phyloP scores from a whole-genome alignment of 2,329 filamentous ascomycete species.

The Ophiostoma perfectum region DNA sequence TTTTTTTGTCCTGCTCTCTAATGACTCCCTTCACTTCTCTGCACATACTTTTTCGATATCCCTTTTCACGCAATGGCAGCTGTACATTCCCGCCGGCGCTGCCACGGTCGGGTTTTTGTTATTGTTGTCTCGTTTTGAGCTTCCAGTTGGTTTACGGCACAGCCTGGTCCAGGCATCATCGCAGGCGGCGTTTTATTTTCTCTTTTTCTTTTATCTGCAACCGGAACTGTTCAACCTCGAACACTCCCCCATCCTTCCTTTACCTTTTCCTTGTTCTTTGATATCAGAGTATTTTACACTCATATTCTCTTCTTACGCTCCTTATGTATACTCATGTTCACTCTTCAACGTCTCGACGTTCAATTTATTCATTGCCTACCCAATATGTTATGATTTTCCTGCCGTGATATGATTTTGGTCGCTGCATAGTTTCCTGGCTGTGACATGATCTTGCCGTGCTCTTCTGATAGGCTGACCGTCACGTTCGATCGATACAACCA shows the following conservation, averaged over 20 bases:
- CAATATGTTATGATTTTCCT: background rate
- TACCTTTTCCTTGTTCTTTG: background rate
- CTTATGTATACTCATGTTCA: conserved; percentile 17
- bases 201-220: conserved; percentile 9
- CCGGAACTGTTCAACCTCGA: too few species aligned
- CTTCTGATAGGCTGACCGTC: background rate
- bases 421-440: background rate
- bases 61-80: conserved; percentile 4
- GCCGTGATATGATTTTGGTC: background rate
- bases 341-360: conserved; percentile 5
- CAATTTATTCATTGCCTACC: background rate
- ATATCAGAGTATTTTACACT: conserved; percentile 14
- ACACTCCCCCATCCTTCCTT: background rate
- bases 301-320: conserved; percentile 11
- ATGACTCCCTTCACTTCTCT: conserved; percentile 19
- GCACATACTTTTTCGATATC: conserved; percentile 24
- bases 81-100: background rate
- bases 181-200: conserved; percentile 2
- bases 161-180: background rate
- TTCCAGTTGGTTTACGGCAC: conserved; percentile 1
- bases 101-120: background rate
- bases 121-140: background rate
- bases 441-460: background rate
- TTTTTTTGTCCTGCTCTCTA: background rate
- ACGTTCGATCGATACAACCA: background rate